Evolutionary conservation across 768 basidiomycete genomes (phyloP), one percentile per base, ranked within the genome.

Genomic region (Calvatia gigantea): DNA sequence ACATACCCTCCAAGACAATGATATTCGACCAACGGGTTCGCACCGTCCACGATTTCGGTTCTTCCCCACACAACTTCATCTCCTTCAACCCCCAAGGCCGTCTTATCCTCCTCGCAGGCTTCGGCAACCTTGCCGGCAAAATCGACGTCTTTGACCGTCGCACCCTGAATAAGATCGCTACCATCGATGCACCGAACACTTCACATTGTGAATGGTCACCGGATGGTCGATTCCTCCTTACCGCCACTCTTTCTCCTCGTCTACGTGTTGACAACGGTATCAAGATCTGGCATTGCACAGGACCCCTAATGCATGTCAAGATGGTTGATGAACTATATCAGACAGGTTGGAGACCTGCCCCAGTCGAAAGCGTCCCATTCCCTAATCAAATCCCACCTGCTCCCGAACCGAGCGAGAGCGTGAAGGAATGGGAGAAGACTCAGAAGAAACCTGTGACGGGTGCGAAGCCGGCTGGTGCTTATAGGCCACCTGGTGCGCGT

Each of bases 251-350:
- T n/a, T 94, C 91, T 15, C 97, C 97, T 0, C 84, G 97, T 21
- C 74, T 98, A 46, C 85, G 97, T 35, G 97, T 99, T 57, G 97
- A 99, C 74, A 98, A 98, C 62, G 94, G 95, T 1, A 85, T 98
- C 70, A 97, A 95, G 74, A 79, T 99, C 58, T 98, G 89, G 90
- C 94, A 96, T 68, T 94, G 91, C 68, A 80, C 85, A 0, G 95
- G 97, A 7, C 79, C 85, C 1, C 81, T 98, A n/a, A 66, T 97
- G 51, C 93, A 98, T 59, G 74, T 89, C 17, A 92, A 97, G 67
- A 65, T 75, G 44, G 71, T 84, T 51, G 93, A 97, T 3, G 96
- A 98, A 67, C 80, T 97, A 12, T 98, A 98, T 70, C 94, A 97
- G 71, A 79, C 83, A 0, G 75, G 82, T 0, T 96, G 94, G 94